Evolutionary conservation across 306 rosid genomes (phyloP).

Genomic region (Vigna unguiculata): DNA sequence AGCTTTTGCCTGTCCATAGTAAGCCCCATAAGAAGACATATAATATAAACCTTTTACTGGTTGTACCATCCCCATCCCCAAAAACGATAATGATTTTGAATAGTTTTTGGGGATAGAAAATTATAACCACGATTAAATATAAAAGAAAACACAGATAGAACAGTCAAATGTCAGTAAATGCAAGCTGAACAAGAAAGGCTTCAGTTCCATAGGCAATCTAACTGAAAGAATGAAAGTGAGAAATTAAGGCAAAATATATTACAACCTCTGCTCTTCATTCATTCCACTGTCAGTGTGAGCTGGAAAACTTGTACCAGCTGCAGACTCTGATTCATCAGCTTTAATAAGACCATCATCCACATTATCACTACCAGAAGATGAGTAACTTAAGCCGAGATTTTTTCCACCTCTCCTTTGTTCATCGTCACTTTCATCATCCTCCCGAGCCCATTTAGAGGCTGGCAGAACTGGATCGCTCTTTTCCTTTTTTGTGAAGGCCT

Average conservation of each 20-base stretch:
- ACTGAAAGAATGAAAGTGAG: conserved; percentile 25
- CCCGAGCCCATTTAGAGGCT: conserved; percentile 97
- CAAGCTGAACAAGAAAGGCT: neutral
- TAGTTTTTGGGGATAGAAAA: conserved; percentile 19
- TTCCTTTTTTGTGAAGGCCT: conserved; percentile 74
- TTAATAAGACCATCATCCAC: conserved; percentile 68
- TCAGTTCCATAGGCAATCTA: conserved; percentile 10
- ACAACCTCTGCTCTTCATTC: conserved; percentile 93
- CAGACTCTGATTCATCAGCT: conserved; percentile 78
- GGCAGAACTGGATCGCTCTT: conserved; percentile 86
- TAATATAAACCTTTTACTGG: conserved; percentile 17
- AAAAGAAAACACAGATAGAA: neutral
- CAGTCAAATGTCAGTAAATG: neutral
- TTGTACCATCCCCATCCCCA: neutral
- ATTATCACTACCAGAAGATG: conserved; percentile 98
- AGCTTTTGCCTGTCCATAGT: conserved; percentile 76
- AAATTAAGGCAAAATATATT: conserved; percentile 37
- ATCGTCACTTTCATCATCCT: conserved; percentile 95
- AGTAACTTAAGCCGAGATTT: conserved; percentile 88
- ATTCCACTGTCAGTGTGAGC: conserved; percentile 77
- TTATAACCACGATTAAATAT: conserved; percentile 18
- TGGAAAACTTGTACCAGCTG: conserved; percentile 65
- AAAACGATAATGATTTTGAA: conserved; percentile 14
- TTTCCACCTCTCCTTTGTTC: conserved; percentile 70
- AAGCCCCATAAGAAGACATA: conserved; percentile 41